These are phyloP conservation scores for Theileria parva DNA, from an alignment of 169 alveolate genomes.

Conservation along the genomic window DNA sequence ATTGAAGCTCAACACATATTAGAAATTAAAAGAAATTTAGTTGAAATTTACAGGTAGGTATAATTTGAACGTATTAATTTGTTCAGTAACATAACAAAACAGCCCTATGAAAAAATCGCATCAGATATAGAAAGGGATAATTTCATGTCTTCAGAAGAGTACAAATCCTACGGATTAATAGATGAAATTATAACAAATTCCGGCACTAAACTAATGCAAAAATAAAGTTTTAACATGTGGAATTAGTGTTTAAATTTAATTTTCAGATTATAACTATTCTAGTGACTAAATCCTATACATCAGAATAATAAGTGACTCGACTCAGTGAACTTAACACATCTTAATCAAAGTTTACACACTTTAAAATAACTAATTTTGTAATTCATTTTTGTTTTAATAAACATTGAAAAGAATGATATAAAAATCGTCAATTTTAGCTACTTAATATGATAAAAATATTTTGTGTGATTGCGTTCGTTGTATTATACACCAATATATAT, in stretches of 20 bases:
- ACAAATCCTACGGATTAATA: conserved; percentile 76
- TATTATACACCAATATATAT: not conserved
- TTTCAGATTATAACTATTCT: not conserved
- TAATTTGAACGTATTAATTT: too few species aligned
- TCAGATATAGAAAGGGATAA: conserved; percentile 78
- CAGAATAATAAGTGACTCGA: not conserved
- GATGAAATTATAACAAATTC: conserved; percentile 70
- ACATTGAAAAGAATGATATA: not conserved
- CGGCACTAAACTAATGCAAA: not conserved
- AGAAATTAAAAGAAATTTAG: conserved; percentile 24
- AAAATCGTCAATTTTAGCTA: not conserved
- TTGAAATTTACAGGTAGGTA: conserved; percentile 36
- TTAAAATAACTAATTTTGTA: not conserved
- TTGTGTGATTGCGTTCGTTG: not conserved
- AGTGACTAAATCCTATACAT: not conserved
- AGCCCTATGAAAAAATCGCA: conserved; percentile 65
- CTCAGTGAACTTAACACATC: not conserved
- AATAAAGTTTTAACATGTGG: not conserved
- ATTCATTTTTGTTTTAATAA: too few species aligned
- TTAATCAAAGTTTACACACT: not conserved
- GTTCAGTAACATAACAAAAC: conserved; percentile 60
- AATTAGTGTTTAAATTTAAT: too few species aligned
- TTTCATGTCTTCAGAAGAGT: conserved; percentile 83
- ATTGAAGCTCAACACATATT: conserved; percentile 47
- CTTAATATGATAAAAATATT: not conserved